phyloP scores from a whole-genome alignment of 805 yeast genomes.

The Grigorovia yakushimaensis region DNA sequence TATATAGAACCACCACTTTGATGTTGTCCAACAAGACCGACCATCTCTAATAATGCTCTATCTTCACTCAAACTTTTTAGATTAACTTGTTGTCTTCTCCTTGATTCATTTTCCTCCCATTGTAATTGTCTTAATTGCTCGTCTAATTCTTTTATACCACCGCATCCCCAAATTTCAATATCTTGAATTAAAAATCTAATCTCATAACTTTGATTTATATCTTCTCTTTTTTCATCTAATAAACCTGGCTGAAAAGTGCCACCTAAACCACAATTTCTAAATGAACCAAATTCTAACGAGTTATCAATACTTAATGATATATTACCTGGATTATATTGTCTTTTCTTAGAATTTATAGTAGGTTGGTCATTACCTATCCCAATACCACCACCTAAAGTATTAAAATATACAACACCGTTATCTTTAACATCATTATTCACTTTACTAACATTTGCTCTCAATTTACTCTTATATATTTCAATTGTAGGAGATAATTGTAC shows the following conservation, averaged over 20 bases:
- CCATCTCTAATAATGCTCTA: conserved; percentile 78
- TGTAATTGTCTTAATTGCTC: conserved; percentile 76
- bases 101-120: conserved; percentile 86
- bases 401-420: conserved; percentile 49
- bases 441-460: too few species aligned
- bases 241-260: conserved; percentile 37
- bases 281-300: conserved; percentile 69
- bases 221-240: conserved; percentile 12
- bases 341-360: conserved; percentile 34
- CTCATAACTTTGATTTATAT: conserved; percentile 33
- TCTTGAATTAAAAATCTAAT: conserved; percentile 62
- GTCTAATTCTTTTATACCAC: conserved; percentile 63
- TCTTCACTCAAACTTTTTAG: conserved; percentile 64
- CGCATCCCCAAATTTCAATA: conserved; percentile 89
- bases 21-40: conserved; percentile 46
- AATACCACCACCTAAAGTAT: conserved; percentile 65
- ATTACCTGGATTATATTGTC: conserved; percentile 56
- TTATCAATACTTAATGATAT: conserved; percentile 73
- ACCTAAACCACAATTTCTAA: conserved; percentile 57
- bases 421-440: not conserved
- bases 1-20: conserved; percentile 42
- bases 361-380: conserved; percentile 78
- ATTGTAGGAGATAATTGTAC: conserved; percentile 61
- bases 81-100: conserved; percentile 65
- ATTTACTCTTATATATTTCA: conserved; percentile 39